phyloP scores from a whole-genome alignment of 202 grass and related monocot genomes.

The Bolboschoenoplectus hybrid region DNA sequence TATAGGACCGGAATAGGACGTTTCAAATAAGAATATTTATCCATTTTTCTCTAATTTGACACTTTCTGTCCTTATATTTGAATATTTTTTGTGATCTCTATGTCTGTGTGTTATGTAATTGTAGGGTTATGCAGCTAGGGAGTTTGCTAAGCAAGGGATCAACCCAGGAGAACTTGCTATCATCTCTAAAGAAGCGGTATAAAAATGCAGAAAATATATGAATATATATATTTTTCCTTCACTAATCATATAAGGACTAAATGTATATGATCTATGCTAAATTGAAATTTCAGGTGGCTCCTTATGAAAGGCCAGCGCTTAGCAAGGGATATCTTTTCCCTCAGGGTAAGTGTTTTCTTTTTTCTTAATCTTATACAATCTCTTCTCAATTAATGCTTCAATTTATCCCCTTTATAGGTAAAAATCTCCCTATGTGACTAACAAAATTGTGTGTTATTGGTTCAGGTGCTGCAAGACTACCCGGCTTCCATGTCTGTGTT shows the following conservation, averaged over 20 bases:
- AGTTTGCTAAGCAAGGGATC: slow-evolving; percentile 77
- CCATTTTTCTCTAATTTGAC: neutral
- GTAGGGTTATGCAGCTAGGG: slow-evolving; percentile 85
- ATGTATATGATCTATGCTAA: slow-evolving; percentile 23
- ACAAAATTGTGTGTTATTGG: slow-evolving; percentile 22
- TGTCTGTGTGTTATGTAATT: slow-evolving; percentile 8
- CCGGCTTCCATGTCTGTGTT: slow-evolving; percentile 88
- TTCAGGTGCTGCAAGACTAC: slow-evolving; percentile 92
- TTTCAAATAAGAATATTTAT: neutral
- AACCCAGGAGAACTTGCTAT: slow-evolving; percentile 87
- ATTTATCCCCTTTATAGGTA: neutral
- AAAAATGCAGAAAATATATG: neutral
- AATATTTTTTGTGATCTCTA: neutral
- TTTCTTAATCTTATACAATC: neutral
- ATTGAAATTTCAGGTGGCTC: slow-evolving; percentile 68
- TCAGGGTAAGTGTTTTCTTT: slow-evolving; percentile 55
- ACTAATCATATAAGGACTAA: neutral
- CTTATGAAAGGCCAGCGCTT: slow-evolving; percentile 92
- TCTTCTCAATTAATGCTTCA: neutral
- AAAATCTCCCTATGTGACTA: neutral
- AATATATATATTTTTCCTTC: neutral
- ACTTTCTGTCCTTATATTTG: slow-evolving; percentile 26
- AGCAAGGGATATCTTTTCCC: slow-evolving; percentile 94
- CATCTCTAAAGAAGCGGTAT: slow-evolving; percentile 94
- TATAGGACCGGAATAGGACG: neutral